Evolutionary conservation across 2,329 filamentous ascomycete genomes (phyloP).

Genomic region (Orbilia oligospora): DNA sequence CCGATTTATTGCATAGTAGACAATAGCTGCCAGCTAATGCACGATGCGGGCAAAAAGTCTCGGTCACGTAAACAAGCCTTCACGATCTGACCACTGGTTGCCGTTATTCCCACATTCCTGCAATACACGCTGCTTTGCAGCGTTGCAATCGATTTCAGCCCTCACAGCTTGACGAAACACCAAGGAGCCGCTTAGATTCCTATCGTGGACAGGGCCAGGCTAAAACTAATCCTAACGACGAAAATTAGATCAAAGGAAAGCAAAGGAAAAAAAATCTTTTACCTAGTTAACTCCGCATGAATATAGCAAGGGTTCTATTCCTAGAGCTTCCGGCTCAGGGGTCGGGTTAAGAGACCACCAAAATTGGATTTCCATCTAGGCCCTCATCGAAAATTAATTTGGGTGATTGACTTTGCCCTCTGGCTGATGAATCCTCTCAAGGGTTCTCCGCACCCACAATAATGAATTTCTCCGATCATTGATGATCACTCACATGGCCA

Average conservation of each 20-base stretch:
- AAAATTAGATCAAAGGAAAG: background rate
- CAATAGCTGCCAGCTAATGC: slow-evolving; percentile 11
- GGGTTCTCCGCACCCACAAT: slow-evolving; percentile 18
- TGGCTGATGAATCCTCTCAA: slow-evolving; percentile 28
- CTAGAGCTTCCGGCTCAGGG: slow-evolving; percentile 32
- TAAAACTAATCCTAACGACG: slow-evolving; percentile 13
- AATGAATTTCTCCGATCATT: slow-evolving; percentile 30
- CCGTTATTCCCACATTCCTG: background rate
- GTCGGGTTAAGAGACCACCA: background rate
- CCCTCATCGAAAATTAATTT: slow-evolving; percentile 3
- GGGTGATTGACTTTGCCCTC: background rate
- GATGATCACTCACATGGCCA: slow-evolving; percentile 31
- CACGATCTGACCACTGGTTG: slow-evolving; percentile 10
- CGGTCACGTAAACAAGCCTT: background rate
- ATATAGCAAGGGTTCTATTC: slow-evolving; percentile 23
- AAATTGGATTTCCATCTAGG: slow-evolving; percentile 31
- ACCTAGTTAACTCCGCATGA: slow-evolving; percentile 20
- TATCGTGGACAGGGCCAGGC: slow-evolving; percentile 20
- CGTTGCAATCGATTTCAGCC: slow-evolving; percentile 23
- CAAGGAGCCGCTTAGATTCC: slow-evolving; percentile 30
- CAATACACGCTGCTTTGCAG: background rate
- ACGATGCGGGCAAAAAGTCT: slow-evolving; percentile 12
- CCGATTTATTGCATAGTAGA: background rate
- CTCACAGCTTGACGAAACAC: slow-evolving; percentile 21
- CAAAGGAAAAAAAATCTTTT: slow-evolving; percentile 7